Base-by-base conservation (phyloP, 371 early-diverging fungal species). In the Syncephalis fuscata region DNA sequence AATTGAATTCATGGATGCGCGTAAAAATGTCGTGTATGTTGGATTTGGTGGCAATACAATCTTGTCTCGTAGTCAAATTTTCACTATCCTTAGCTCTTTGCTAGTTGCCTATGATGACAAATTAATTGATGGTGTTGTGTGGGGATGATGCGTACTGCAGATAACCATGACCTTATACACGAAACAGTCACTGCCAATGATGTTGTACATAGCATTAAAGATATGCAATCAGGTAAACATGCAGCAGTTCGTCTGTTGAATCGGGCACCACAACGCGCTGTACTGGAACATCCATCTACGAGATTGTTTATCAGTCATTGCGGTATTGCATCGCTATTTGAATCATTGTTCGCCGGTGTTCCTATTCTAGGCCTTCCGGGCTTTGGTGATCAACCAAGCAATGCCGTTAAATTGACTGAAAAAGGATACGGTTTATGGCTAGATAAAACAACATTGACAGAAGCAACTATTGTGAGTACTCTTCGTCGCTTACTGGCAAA, bases 241-340 rank as follows among this genome's bases (percentile, higher is more conserved):
- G 44, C 44, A 11, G 20, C 22, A 15, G 38, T 50, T 23, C 27
- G 37, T 40, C 27, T 50, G 14, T 16, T 24, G 2, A 24, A 26
- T 10, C 37, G 41, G 21, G 43, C 46, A 14, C 46, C 46, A 14
- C 52, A 52, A 19, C 24, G 25, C 2, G 17, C 43, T 17, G 39
- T 52, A 10, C 37, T 52, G 23, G 32, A 52, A 8, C 52, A 52
- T 38, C 42, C 47, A 4, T 22, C 32, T 36, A 40, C 41, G 7
- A 46, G 47, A 17, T 21, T 52, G n/a, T 41, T 52, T 36, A 32
- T 52, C 15, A 25, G 39, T 42, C 52, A 52, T 32, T 45, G 48
- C 11, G 52, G 52, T 32, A n/a, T 52, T 7, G 52, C 41, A 9
- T 23, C 42, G 1, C 20, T 27, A 8, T 42, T 42, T 20, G 52